A percentile compares a stretch with the other conserved stretches of the same genome.
These are phyloP conservation scores for Aspergillus cejpii DNA, from an alignment of 2,329 filamentous ascomycete genomes.

Conservation along the genomic window DNA sequence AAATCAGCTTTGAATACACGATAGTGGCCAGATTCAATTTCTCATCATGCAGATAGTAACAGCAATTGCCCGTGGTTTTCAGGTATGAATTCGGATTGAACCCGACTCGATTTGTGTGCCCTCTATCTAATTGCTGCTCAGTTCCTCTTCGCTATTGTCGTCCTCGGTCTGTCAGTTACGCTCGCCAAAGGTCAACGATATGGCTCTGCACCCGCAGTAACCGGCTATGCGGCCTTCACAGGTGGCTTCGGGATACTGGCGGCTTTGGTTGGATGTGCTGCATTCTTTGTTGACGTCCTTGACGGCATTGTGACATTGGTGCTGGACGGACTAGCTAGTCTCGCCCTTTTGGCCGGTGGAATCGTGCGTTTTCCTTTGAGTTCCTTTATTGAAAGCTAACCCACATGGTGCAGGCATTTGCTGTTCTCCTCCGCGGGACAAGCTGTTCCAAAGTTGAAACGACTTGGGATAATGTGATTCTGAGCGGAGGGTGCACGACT, in stretches of 20 bases:
- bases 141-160: constrained; percentile 17
- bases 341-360: constrained; percentile 20
- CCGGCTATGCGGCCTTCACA: constrained; percentile 19
- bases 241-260: constrained; percentile 18
- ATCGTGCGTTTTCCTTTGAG: constrained; percentile 14
- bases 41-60: not conserved
- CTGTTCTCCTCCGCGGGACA: constrained; percentile 14
- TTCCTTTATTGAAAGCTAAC: not conserved
- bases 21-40: too few species aligned
- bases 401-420: constrained; percentile 14
- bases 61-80: not conserved
- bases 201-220: constrained; percentile 14
- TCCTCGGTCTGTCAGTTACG: constrained; percentile 20
- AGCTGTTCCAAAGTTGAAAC: constrained; percentile 9
- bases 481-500: constrained; percentile 17
- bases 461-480: constrained; percentile 12
- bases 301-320: constrained; percentile 15
- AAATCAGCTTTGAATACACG: too few species aligned
- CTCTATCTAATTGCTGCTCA: not conserved
- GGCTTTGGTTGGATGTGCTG: constrained; percentile 13
- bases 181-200: constrained; percentile 17
- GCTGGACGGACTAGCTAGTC: constrained; percentile 15
- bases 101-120: not conserved
- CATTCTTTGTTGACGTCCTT: constrained; percentile 9
- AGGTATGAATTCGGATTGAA: not conserved